phyloP scores from a whole-genome alignment of 257 asterid genomes.

The Dorcoceras hygrometricum region DNA sequence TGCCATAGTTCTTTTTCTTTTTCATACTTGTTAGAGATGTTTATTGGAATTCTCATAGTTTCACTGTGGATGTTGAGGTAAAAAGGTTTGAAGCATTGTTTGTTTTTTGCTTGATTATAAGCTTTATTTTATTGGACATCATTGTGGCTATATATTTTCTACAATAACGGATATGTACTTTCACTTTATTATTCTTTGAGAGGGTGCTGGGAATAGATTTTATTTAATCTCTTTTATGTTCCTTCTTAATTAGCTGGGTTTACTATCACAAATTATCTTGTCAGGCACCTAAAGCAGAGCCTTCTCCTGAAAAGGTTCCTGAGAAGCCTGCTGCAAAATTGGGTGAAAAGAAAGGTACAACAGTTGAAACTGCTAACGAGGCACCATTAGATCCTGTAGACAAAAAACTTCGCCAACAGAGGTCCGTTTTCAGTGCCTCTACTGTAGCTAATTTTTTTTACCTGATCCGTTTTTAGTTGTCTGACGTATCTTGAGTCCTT shows the following conservation, averaged over 20 bases:
- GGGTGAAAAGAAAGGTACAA: slow-evolving; percentile 58
- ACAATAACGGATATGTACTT: neutral
- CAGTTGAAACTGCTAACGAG: slow-evolving; percentile 36
- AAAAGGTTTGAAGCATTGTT: neutral
- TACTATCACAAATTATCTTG: slow-evolving; percentile 16
- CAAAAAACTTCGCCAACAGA: slow-evolving; percentile 92
- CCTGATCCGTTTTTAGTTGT: neutral
- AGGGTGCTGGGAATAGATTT: neutral
- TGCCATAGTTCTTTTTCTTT: neutral
- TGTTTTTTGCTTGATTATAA: slow-evolving; percentile 5
- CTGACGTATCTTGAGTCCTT: neutral
- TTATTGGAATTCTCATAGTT: neutral
- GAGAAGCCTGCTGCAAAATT: slow-evolving; percentile 59
- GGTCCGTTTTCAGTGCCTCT: slow-evolving; percentile 38
- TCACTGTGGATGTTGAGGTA: neutral
- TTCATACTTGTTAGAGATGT: neutral
- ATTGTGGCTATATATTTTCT: neutral
- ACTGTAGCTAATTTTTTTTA: neutral
- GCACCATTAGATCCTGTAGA: slow-evolving; percentile 72
- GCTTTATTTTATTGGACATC: neutral
- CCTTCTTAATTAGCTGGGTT: neutral
- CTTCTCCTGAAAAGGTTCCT: slow-evolving; percentile 55
- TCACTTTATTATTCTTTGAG: slow-evolving; percentile 3
- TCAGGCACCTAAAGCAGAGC: slow-evolving; percentile 65
- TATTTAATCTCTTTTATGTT: neutral